Evolutionary conservation across 192 early-diverging fungal species (phyloP), one percentile per base, ranked within the genome.

Genomic region (Gaertneriomyces semiglobifer): DNA sequence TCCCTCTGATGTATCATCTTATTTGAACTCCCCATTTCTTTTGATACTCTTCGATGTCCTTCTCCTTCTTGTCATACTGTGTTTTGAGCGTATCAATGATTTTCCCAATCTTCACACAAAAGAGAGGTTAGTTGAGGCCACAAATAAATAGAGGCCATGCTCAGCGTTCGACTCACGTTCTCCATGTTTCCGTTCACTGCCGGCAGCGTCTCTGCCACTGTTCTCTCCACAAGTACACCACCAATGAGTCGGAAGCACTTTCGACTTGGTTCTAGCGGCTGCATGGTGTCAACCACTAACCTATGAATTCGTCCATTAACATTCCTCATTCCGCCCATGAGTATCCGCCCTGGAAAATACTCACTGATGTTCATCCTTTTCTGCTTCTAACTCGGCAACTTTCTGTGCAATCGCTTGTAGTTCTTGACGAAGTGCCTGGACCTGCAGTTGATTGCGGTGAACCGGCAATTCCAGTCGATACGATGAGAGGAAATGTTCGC

Each of bases 201-300:
- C 19, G 96, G 96, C 40, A 96, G 72, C 7, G 95, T 93, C 63
- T 98, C 93, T 70, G 86, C 83, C 53, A 96, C 90, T 4, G 93
- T 94, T 25, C 93, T 88, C 70, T 98, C 92, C 19, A 96, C 90
- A 39, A 98, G 74, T 8, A 98, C 91, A 48, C 96, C 96, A 59
- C 92, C 91, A 52, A 98, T 88, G 68, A 98, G 76, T 44, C 94
- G 88, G 77, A 91, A 95, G 73, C 93, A 95, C 76, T 93, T 95
- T 58, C 96, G 89, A 56, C 88, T 87, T 52, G 66, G 79, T 33
- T 89, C 80, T 72, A 95, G 80, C 40, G 91, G 89, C 14, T 79
- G 71, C 61, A 98, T 88, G n/a, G 93, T 94, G 50, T 98, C 93
- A 63, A 98, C 88, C n/a, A 98, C 91, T 44, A 91, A 82, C 52